Conservation (phyloP, 495 filamentous ascomycete species). For the Penicillium taxi region DNA sequence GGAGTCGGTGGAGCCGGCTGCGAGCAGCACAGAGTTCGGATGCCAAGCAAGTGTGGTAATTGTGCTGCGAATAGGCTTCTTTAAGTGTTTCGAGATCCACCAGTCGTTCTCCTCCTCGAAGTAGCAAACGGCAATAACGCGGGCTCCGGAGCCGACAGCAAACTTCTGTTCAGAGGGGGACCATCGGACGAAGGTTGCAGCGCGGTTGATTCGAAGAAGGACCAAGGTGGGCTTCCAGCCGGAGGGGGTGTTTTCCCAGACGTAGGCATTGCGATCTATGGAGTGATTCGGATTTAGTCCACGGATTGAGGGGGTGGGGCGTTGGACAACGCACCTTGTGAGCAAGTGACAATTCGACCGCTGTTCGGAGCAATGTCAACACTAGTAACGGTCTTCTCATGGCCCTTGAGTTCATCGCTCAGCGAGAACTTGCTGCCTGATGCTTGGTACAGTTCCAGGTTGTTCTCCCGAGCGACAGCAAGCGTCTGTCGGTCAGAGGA, state of each 20-base stretch:
- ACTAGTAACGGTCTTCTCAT: slow-evolving; percentile 93
- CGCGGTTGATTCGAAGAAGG: slow-evolving; percentile 91
- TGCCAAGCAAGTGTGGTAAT: slow-evolving; percentile 94
- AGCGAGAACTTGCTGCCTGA: slow-evolving; percentile 70
- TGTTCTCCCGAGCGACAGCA: slow-evolving; percentile 84
- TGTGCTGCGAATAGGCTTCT: slow-evolving; percentile 95
- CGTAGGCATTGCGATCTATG: slow-evolving; percentile 93
- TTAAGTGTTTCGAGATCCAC: slow-evolving; percentile 99
- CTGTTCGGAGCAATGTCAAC: slow-evolving; percentile 89
- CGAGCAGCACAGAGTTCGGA: slow-evolving; percentile 90
- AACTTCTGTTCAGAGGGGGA: slow-evolving; percentile 95
- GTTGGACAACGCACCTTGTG: slow-evolving; percentile 65
- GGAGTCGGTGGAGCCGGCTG: slow-evolving; percentile 92
- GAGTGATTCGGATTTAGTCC: slow-evolving; percentile 6
- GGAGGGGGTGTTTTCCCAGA: slow-evolving; percentile 85
- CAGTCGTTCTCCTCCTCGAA: slow-evolving; percentile 99
- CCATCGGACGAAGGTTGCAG: slow-evolving; percentile 96
- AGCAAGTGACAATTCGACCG: slow-evolving; percentile 94
- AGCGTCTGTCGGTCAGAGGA: slow-evolving; percentile 82
- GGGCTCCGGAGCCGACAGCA: slow-evolving; percentile 90
- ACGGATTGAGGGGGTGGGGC: neutral
- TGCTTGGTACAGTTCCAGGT: slow-evolving; percentile 78
- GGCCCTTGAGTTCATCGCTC: slow-evolving; percentile 86
- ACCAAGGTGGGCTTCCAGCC: slow-evolving; percentile 98
- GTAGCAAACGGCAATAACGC: slow-evolving; percentile 96